A percentile compares a stretch with the other conserved stretches of the same genome.
Evolutionary conservation across 1,284 basidiomycete species (phyloP).

Genomic region (Pascua sp.): DNA sequence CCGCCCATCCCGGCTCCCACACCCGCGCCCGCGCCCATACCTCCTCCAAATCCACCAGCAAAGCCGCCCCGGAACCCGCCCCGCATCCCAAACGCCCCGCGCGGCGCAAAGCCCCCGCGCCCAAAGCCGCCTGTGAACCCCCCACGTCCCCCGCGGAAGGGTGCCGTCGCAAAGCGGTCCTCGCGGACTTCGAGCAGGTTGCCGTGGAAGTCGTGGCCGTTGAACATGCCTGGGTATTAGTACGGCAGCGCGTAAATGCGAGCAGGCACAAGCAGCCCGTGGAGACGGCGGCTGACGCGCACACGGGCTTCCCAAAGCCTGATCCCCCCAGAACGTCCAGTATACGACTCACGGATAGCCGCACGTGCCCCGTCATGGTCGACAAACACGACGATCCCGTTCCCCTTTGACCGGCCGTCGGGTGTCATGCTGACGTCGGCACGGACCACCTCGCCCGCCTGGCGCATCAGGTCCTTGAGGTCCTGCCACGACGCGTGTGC

Average conservation of each 20-base stretch:
- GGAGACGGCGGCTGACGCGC: too few relatives aligned
- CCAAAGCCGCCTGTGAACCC: constrained; percentile 56
- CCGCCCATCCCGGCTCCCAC: background rate
- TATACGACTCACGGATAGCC: constrained; percentile 69
- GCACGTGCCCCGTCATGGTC: constrained; percentile 83
- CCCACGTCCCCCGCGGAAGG: constrained; percentile 52
- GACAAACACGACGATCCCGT: constrained; percentile 91
- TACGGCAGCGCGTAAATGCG: too few relatives aligned
- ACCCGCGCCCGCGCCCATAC: constrained; percentile 1
- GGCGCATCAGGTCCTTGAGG: constrained; percentile 92
- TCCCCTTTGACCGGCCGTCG: constrained; percentile 90
- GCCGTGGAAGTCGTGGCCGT: constrained; percentile 92
- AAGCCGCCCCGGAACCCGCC: constrained; percentile 55
- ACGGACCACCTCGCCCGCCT: constrained; percentile 87
- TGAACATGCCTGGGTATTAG: constrained; percentile 69
- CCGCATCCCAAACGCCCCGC: constrained; percentile 56
- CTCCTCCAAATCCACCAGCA: constrained; percentile 52
- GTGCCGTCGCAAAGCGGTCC: constrained; percentile 81
- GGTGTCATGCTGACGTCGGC: constrained; percentile 89
- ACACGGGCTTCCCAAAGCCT: too few relatives aligned
- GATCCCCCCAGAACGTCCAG: background rate
- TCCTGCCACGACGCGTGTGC: constrained; percentile 98
- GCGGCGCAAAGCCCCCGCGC: constrained; percentile 46
- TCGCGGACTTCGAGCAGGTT: constrained; percentile 87
- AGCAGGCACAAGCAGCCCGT: too few relatives aligned